A percentile compares a stretch with the other conserved stretches of the same genome.
Evolutionary conservation across 495 filamentous ascomycete genomes (phyloP).

Genomic region (Parathielavia hyrcaniae): DNA sequence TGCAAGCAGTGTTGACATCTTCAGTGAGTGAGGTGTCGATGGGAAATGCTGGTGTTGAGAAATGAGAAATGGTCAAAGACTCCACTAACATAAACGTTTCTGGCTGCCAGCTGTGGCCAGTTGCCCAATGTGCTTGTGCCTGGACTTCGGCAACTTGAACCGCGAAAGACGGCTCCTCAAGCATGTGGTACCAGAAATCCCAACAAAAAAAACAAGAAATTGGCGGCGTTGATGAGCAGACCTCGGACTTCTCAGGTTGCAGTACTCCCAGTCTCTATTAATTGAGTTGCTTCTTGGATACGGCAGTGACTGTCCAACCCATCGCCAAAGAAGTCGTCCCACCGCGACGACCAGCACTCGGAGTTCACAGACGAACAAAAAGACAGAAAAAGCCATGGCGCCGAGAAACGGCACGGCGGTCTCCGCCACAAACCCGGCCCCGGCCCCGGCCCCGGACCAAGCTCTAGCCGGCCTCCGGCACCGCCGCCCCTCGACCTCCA

Average conservation of each 20-base stretch:
- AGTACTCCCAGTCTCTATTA: too few species aligned
- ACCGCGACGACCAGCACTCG: too few species aligned
- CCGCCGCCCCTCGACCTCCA: slow-evolving; percentile 17
- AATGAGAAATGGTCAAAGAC: too few species aligned
- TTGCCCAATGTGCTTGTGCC: neutral
- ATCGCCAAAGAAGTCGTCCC: too few species aligned
- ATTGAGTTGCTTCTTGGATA: too few species aligned
- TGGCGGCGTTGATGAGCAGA: neutral
- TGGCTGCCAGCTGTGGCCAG: slow-evolving; percentile 2
- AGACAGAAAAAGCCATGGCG: neutral
- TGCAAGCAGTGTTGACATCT: too few species aligned
- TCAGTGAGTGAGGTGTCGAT: too few species aligned
- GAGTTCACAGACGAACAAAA: neutral
- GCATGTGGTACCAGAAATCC: slow-evolving; percentile 9
- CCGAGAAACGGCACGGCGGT: slow-evolving; percentile 6
- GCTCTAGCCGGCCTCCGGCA: slow-evolving; percentile 8
- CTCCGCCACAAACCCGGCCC: neutral
- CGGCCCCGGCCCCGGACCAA: neutral
- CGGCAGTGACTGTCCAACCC: too few species aligned
- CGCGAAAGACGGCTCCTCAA: slow-evolving; percentile 3
- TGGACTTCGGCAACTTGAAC: neutral
- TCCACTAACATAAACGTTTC: neutral
- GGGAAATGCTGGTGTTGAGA: too few species aligned
- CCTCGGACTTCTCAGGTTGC: too few species aligned
- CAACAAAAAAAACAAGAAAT: slow-evolving; percentile 11